These are phyloP conservation scores for Helicostylum pulchrum DNA, from an alignment of 192 early-diverging fungal genomes.

Conservation along the genomic window DNA sequence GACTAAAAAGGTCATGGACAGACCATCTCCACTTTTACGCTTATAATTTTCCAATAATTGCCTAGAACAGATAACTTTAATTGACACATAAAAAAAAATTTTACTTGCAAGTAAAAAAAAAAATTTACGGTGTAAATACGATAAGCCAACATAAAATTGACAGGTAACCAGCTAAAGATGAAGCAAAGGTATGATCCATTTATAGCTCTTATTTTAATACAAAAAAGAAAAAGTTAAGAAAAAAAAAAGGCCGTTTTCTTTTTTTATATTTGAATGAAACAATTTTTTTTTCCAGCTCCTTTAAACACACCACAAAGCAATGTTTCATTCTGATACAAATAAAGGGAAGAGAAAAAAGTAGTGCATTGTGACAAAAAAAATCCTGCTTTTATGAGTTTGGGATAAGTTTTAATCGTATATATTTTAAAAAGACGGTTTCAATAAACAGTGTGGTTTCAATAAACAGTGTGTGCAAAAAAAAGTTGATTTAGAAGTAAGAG, in stretches of 20 bases:
- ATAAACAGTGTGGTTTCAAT: too few species aligned
- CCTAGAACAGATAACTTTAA: slow-evolving; percentile 26
- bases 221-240: slow-evolving; percentile 2
- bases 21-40: slow-evolving; percentile 71
- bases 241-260: background rate
- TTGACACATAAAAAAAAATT: background rate
- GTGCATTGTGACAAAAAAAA: too few species aligned
- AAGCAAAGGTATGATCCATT: slow-evolving; percentile 30
- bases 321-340: too few species aligned
- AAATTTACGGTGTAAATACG: slow-evolving; percentile 74
- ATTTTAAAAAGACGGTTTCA: too few species aligned
- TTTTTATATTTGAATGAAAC: too few species aligned
- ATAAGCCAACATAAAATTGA: slow-evolving; percentile 77
- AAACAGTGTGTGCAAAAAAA: background rate
- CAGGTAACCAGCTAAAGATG: slow-evolving; percentile 58
- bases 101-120: background rate
- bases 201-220: background rate
- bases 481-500: slow-evolving; percentile 56
- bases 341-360: too few species aligned
- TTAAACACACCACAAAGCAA: too few species aligned
- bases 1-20: slow-evolving; percentile 67
- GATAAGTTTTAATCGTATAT: too few species aligned
- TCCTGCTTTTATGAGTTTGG: too few species aligned
- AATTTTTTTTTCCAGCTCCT: too few species aligned
- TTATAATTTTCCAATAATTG: slow-evolving; percentile 78